Evolutionary conservation across 148 eudicot species (phyloP).

Genomic region (Dianthus caryophyllus): DNA sequence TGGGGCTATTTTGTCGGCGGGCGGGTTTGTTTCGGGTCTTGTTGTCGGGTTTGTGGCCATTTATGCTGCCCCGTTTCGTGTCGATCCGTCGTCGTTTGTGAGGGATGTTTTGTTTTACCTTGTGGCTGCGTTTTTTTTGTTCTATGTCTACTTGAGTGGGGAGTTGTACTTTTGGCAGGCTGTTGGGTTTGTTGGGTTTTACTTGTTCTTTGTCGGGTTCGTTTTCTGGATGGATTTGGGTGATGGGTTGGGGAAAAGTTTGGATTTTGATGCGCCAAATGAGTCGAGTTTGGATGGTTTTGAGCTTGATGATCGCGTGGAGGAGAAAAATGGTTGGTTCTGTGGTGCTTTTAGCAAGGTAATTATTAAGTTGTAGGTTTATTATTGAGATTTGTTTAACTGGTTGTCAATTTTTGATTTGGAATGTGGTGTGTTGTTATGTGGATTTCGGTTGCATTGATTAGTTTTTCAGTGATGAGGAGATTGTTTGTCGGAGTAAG

Average conservation of each 20-base stretch:
- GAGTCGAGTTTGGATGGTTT: slow-evolving; percentile 21
- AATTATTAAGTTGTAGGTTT: neutral
- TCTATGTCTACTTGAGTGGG: slow-evolving; percentile 82
- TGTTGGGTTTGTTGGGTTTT: slow-evolving; percentile 85
- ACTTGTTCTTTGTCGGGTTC: slow-evolving; percentile 79
- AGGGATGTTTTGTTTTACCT: slow-evolving; percentile 85
- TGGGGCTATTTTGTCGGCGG: slow-evolving; percentile 83
- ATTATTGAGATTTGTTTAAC: too few species aligned
- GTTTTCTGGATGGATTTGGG: slow-evolving; percentile 99
- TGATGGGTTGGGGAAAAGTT: slow-evolving; percentile 20
- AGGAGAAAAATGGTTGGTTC: slow-evolving; percentile 25
- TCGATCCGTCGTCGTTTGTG: slow-evolving; percentile 61
- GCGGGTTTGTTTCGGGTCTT: slow-evolving; percentile 74
- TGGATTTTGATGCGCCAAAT: slow-evolving; percentile 29
- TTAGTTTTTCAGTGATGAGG: too few species aligned
- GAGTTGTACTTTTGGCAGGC: slow-evolving; percentile 94
- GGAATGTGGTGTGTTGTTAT: too few species aligned
- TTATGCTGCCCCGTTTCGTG: slow-evolving; percentile 71
- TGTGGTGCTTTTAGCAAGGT: slow-evolving; percentile 43
- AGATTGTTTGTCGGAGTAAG: too few species aligned
- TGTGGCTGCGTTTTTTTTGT: slow-evolving; percentile 62
- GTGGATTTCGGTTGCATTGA: too few species aligned
- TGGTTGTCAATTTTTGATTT: too few species aligned
- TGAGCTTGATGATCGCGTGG: slow-evolving; percentile 31
- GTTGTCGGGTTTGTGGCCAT: slow-evolving; percentile 89